Evolutionary conservation across 163 green algal genomes (phyloP).

Genomic region (Chloroidium sp.): DNA sequence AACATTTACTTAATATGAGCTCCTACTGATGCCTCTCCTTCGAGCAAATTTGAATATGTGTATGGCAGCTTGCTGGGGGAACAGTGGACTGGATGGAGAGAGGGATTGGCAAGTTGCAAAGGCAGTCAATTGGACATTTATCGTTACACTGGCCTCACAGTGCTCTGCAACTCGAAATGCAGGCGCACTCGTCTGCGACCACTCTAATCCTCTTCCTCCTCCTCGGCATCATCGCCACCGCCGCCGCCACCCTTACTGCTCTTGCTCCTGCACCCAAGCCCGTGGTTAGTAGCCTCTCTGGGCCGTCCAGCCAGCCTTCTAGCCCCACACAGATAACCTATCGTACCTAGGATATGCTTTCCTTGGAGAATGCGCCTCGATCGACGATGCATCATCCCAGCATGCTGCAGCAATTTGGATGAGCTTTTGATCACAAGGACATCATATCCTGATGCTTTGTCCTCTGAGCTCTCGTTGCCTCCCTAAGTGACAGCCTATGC

Average conservation of each 20-base stretch:
- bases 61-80: too few relatives aligned
- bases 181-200: not conserved
- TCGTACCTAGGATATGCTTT: too few relatives aligned
- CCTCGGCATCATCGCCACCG: not conserved
- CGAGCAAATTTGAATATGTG: too few relatives aligned
- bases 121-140: too few relatives aligned
- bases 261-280: not conserved
- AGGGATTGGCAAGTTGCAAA: too few relatives aligned
- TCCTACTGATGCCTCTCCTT: too few relatives aligned
- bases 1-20: too few relatives aligned
- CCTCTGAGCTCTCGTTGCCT: not conserved
- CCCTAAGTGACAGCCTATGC: not conserved
- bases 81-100: too few relatives aligned
- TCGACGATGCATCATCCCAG: not conserved
- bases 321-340: too few relatives aligned
- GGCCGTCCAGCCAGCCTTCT: not conserved
- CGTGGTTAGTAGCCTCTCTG: not conserved
- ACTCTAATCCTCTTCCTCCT: not conserved
- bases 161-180: too few relatives aligned
- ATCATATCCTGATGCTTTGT: not conserved
- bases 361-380: too few relatives aligned
- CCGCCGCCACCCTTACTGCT: not conserved
- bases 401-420: not conserved
- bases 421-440: not conserved
- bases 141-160: too few relatives aligned